phyloP scores from a whole-genome alignment of 192 early-diverging fungal genomes.

The Backusella morwellensis region DNA sequence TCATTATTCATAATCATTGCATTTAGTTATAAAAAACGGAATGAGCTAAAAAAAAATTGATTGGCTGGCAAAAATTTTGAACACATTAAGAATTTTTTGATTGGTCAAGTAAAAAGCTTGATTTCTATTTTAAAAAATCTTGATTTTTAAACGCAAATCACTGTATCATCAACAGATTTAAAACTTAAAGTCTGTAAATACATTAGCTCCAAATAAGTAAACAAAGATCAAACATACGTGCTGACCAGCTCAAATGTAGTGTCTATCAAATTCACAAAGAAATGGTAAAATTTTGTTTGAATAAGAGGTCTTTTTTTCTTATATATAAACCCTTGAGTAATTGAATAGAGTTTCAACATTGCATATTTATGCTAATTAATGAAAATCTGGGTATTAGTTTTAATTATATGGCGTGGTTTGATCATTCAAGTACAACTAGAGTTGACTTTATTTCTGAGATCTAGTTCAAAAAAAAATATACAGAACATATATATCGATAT shows the following conservation, averaged over 20 bases:
- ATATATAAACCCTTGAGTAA: background rate
- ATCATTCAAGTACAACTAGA: background rate
- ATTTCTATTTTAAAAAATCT: no score
- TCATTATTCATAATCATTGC: no score
- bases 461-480: background rate
- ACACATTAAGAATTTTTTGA: no score
- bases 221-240: background rate
- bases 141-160: no score
- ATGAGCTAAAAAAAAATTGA: no score
- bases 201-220: no score
- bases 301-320: background rate
- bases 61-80: no score
- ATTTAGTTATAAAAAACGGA: no score
- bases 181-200: no score
- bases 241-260: background rate
- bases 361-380: background rate
- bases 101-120: no score
- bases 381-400: background rate
- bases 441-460: background rate
- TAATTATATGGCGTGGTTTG: background rate
- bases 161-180: background rate
- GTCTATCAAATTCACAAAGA: background rate
- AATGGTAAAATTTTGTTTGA: background rate
- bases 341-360: background rate
- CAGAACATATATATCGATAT: background rate